phyloP scores from a whole-genome alignment of 2,329 filamentous ascomycete species.

The Scleromitrula shiraiana region DNA sequence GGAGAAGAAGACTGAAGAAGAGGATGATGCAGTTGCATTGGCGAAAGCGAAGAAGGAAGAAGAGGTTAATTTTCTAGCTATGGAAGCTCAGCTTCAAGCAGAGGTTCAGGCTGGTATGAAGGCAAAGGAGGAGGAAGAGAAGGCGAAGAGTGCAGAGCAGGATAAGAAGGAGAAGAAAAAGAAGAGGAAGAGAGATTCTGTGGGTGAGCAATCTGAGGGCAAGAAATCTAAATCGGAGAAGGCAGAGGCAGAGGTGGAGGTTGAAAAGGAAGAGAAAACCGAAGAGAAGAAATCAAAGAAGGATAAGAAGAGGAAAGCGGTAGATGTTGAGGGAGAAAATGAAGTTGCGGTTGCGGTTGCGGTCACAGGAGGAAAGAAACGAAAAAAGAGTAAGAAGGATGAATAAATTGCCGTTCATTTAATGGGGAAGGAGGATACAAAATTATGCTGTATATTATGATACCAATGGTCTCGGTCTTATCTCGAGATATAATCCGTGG shows the following conservation, averaged over 20 bases:
- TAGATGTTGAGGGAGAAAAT: neutral
- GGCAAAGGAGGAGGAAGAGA: conserved; percentile 12
- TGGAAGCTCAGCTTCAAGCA: no score
- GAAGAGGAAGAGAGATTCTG: conserved; percentile 12
- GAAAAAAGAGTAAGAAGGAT: neutral
- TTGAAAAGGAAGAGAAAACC: conserved; percentile 5
- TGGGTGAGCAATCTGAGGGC: conserved; percentile 2
- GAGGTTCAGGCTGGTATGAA: conserved; percentile 10
- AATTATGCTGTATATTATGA: neutral
- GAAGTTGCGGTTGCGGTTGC: no score
- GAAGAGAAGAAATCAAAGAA: conserved; percentile 1
- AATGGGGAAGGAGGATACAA: neutral
- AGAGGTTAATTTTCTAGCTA: no score
- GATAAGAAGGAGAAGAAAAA: conserved; percentile 18
- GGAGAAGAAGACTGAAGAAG: neutral
- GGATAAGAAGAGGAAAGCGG: conserved; percentile 4
- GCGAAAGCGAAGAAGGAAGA: conserved; percentile 57
- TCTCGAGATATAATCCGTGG: no score
- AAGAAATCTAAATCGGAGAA: conserved; percentile 13
- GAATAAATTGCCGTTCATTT: no score
- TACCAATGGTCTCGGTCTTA: neutral
- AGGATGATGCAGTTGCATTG: neutral
- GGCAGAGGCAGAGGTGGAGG: conserved; percentile 1
- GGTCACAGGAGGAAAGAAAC: conserved; percentile 2
- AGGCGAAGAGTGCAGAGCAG: conserved; percentile 11